Evolutionary conservation across 148 eudicot species (phyloP), one percentile per base, ranked within the genome.

Genomic region (Fagopyrum homotropicum): DNA sequence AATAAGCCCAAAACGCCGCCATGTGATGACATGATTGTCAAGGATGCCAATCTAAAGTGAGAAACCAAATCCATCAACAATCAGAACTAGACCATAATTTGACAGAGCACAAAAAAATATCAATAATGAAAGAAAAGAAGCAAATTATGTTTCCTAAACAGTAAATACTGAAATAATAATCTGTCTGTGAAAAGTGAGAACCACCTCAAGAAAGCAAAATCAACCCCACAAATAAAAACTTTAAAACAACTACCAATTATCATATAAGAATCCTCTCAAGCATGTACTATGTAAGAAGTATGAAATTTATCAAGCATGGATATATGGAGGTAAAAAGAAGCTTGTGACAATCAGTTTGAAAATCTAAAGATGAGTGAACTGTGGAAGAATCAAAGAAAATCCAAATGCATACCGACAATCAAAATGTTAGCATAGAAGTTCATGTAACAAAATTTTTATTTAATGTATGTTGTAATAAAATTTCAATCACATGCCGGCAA

Each of bases 1-100:
- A 83, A 86, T 76, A 90, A 80, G 77, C 82, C 89, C 81, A 83
- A 47, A 46, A 90, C 73, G 74, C 83, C 85, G 17, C 80, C 56
- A 77, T 83, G 83, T 4, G 90, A 84, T 52, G 79, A 71, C 87
- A 84, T 84, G 69, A 54, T 83, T 84, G 79, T 75, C 49, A 78
- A 57, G 50, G 22, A 9, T 30, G n/a, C 22, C 5, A 47, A 61
- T 61, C 35, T 29, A 1, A 26, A 61, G 16, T 29, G 9, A 2
- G 4, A 29, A 61, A 61, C 22, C 12, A 26, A 29, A 29, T 60
- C 43, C 11, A 61, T 61, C 19, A 29, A 22, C 30, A 57, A 57
- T 57, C 8, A 57, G 11, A 61, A 26, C 40, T 26, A 26, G 9
- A 35, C 40, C 40, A 35, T 35, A 35, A 35, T 35, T 2, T 35